phyloP scores from a whole-genome alignment of 140 eudicot genomes.

The Anethum foeniculum region DNA sequence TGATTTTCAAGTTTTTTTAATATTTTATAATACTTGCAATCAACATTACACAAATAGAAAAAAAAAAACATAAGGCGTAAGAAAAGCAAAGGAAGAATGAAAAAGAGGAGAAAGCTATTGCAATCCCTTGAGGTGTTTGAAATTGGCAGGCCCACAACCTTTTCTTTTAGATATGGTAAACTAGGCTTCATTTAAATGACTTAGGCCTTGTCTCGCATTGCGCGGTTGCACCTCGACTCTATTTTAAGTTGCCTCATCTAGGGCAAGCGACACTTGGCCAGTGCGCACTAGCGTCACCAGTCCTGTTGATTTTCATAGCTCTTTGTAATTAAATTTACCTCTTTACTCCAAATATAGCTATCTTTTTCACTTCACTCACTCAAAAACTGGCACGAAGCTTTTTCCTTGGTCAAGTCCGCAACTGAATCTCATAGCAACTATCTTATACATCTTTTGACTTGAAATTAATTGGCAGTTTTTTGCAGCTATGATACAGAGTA shows the following conservation, averaged over 20 bases:
- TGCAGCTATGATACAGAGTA: not conserved
- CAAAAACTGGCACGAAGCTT: not conserved
- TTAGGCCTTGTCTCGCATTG: not conserved
- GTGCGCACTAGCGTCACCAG: not conserved
- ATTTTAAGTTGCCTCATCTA: not conserved
- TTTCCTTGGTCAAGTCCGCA: not conserved
- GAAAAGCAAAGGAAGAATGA: not conserved
- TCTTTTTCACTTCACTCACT: not conserved
- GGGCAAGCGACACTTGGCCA: not conserved
- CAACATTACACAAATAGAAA: not conserved
- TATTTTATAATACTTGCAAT: not conserved
- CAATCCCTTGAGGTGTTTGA: not conserved
- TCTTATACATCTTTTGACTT: not conserved
- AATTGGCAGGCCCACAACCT: conserved; percentile 1
- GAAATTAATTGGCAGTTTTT: not conserved
- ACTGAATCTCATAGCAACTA: not conserved
- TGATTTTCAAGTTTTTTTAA: not conserved
- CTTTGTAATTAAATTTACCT: not conserved
- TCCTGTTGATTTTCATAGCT: not conserved
- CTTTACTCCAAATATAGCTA: not conserved
- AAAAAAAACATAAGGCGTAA: not conserved
- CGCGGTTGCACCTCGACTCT: not conserved
- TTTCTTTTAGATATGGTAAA: not conserved
- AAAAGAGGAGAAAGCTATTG: not conserved
- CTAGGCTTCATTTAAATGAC: not conserved